Conservation (phyloP, 2,329 filamentous ascomycete genomes). For the Neonectria punicea region DNA sequence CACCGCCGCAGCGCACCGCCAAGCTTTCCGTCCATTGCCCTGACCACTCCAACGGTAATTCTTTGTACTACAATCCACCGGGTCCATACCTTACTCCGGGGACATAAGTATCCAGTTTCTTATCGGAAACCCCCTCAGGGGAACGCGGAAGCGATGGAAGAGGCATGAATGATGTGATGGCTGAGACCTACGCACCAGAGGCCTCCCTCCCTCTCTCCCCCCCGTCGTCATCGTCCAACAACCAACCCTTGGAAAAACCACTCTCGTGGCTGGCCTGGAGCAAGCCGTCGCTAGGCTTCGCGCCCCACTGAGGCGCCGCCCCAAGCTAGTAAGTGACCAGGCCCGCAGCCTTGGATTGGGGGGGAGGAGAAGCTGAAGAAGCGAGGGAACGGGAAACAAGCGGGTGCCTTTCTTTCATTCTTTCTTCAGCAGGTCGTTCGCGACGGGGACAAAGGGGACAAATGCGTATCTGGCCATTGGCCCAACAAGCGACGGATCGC, state of each 20-base stretch:
- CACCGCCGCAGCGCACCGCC: slow-evolving; percentile 19
- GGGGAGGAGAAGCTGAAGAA: background rate
- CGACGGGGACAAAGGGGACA: background rate
- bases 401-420: background rate
- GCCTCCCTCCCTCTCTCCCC: background rate
- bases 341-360: slow-evolving; percentile 6
- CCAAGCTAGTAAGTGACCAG: slow-evolving; percentile 3
- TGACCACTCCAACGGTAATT: slow-evolving; percentile 24
- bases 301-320: slow-evolving; percentile 21
- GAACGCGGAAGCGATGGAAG: background rate
- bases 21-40: background rate
- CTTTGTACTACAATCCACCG: slow-evolving; percentile 3
- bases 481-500: slow-evolving; percentile 9
- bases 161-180: background rate
- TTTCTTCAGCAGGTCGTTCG: background rate
- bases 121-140: background rate
- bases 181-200: background rate
- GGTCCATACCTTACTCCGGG: background rate
- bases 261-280: slow-evolving; percentile 18
- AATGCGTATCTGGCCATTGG: slow-evolving; percentile 11
- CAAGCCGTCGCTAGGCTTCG: slow-evolving; percentile 18
- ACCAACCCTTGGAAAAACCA: slow-evolving; percentile 11
- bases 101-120: background rate
- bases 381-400: slow-evolving; percentile 4
- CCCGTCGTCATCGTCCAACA: too few relatives aligned